Conservation (phyloP, 169 alveolate species). For the Eimeria falciformis region DNA sequence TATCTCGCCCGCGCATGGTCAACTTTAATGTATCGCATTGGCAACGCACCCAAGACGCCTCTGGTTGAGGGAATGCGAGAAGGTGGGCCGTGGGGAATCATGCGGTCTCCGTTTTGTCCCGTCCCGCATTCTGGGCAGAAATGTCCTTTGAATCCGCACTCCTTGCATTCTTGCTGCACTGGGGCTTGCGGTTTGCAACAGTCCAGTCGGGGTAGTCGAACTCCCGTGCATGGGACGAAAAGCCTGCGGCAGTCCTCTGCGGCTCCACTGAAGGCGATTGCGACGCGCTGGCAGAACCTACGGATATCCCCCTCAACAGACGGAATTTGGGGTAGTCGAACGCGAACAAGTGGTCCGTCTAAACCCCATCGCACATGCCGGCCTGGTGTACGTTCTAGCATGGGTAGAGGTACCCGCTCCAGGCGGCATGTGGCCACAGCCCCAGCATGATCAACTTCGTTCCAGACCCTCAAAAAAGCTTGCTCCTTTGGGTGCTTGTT, state of each 20-base stretch:
- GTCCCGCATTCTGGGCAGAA: constrained; percentile 66
- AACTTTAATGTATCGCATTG: too few relatives aligned
- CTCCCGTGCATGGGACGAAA: constrained; percentile 26
- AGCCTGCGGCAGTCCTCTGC: constrained; percentile 71
- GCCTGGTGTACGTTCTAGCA: constrained; percentile 62
- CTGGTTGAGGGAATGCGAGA: constrained; percentile 51
- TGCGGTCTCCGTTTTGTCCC: constrained; percentile 8
- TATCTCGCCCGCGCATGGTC: too few relatives aligned
- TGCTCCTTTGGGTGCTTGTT: constrained; percentile 25
- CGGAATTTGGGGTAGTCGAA: constrained; percentile 44
- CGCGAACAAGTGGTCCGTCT: constrained; percentile 43
- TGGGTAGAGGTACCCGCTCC: constrained; percentile 65
- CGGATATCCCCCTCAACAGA: constrained; percentile 57
- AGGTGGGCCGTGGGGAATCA: constrained; percentile 21
- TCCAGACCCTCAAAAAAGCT: constrained; percentile 28
- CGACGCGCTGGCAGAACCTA: constrained; percentile 40
- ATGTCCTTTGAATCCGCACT: constrained; percentile 65
- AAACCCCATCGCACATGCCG: constrained; percentile 16
- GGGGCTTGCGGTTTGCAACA: constrained; percentile 50
- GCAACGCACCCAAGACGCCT: constrained; percentile 56
- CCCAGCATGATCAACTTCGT: constrained; percentile 59
- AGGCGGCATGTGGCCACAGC: constrained; percentile 65
- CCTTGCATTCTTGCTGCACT: constrained; percentile 45
- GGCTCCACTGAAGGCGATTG: constrained; percentile 56
- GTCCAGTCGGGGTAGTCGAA: constrained; percentile 44